Conservation (phyloP, 2,329 filamentous ascomycete genomes). For the Hansfordia pulvinata region DNA sequence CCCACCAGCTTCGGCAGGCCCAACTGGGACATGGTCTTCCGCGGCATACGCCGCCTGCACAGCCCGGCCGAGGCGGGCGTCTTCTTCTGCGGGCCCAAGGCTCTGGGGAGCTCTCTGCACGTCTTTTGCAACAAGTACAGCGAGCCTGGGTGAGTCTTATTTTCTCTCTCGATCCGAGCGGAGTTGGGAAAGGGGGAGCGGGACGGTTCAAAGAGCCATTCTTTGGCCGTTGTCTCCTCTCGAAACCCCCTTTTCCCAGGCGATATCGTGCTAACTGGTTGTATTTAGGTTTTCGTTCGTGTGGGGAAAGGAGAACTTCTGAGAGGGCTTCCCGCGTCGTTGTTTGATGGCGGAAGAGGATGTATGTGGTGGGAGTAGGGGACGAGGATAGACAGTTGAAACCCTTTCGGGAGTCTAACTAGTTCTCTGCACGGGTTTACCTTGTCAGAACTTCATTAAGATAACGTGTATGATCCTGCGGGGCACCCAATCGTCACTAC, state of each 20-base stretch:
- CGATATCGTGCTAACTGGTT: conserved; percentile 8
- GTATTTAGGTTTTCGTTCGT: conserved; percentile 9
- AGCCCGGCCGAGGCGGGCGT: conserved; percentile 60
- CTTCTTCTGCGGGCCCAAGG: conserved; percentile 80
- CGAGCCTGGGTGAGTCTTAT: conserved; percentile 61
- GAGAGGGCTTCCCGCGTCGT: no score
- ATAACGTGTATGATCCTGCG: no score
- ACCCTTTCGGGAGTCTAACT: no score
- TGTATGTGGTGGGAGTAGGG: no score
- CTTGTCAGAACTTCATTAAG: no score
- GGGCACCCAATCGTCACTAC: no score
- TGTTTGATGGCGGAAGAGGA: no score
- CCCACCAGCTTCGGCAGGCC: conserved; percentile 78
- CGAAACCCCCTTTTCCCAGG: neutral
- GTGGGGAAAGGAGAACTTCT: conserved; percentile 17
- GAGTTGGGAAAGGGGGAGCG: no score
- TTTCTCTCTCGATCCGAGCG: no score
- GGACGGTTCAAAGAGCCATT: no score
- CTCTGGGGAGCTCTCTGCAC: conserved; percentile 61
- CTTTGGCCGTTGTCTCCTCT: conserved; percentile 6
- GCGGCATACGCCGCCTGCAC: conserved; percentile 68
- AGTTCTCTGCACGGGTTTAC: no score
- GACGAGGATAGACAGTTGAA: no score
- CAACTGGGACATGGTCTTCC: conserved; percentile 86
- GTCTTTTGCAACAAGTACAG: conserved; percentile 83